These are phyloP conservation scores for Paramecium tetraurelia DNA, from an alignment of 73 alveolate species.

Conservation along the genomic window DNA sequence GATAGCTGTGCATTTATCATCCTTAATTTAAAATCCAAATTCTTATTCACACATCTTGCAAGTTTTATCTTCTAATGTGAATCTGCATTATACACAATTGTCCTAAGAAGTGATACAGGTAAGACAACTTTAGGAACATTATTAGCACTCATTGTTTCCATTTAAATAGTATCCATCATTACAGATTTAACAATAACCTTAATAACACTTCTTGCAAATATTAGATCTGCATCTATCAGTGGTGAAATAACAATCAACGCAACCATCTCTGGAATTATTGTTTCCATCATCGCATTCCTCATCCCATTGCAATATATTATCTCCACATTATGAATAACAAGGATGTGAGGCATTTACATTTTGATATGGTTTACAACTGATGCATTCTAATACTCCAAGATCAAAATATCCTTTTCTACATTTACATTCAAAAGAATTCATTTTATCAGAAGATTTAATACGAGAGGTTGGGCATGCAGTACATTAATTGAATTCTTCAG, in stretches of 20 bases:
- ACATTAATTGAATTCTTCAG: not conserved
- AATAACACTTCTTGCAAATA: not conserved
- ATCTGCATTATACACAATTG: not conserved
- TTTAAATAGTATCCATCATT: conserved; percentile 21
- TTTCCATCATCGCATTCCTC: conserved; percentile 52
- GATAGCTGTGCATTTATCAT: not conserved
- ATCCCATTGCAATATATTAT: not conserved
- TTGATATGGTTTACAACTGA: not conserved
- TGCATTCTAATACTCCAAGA: not conserved
- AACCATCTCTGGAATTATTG: not conserved
- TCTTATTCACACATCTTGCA: not conserved
- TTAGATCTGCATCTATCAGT: not conserved
- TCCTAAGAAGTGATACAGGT: not conserved
- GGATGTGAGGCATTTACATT: not conserved
- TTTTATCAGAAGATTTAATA: not conserved
- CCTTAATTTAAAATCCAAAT: not conserved
- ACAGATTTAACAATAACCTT: not conserved
- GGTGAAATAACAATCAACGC: not conserved
- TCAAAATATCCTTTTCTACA: conserved; percentile 32
- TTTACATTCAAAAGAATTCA: not conserved
- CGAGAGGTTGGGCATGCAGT: conserved; percentile 10
- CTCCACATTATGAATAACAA: conserved; percentile 31
- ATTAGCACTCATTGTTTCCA: not conserved
- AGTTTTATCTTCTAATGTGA: not conserved
- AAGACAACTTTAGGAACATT: not conserved